Evolutionary conservation across 805 yeast genomes (phyloP).

Genomic region (Candida coquimbonensis): DNA sequence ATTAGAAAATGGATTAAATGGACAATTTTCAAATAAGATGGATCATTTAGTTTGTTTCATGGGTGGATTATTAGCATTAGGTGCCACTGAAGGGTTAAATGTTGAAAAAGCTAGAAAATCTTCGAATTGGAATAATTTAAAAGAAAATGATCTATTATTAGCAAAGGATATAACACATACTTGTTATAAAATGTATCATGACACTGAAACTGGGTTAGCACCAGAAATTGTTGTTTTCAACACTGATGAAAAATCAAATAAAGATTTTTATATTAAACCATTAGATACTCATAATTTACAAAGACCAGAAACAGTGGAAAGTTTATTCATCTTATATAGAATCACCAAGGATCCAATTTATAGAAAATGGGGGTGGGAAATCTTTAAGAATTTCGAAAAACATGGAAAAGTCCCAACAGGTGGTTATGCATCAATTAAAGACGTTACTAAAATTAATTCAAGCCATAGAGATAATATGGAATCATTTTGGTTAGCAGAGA

Average conservation of each 20-base stretch:
- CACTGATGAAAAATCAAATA: constrained; percentile 33
- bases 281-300: constrained; percentile 79
- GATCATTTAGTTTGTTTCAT: constrained; percentile 90
- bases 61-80: constrained; percentile 83
- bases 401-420: constrained; percentile 45
- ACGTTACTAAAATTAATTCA: constrained; percentile 55
- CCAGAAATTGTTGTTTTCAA: constrained; percentile 90
- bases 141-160: constrained; percentile 56
- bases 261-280: constrained; percentile 64
- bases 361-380: constrained; percentile 85
- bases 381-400: constrained; percentile 62
- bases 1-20: constrained; percentile 58
- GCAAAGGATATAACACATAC: constrained; percentile 73
- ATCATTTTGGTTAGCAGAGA: constrained; percentile 91
- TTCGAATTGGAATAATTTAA: constrained; percentile 49
- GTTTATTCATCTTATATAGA: constrained; percentile 71
- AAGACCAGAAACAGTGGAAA: constrained; percentile 91
- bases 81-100: constrained; percentile 75
- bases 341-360: constrained; percentile 75
- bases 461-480: constrained; percentile 66
- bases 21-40: constrained; percentile 64
- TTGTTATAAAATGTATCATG: constrained; percentile 80
- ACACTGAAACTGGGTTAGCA: constrained; percentile 66
- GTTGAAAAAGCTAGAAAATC: constrained; percentile 46
- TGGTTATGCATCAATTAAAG: constrained; percentile 58